These are phyloP conservation scores for Sanghuangporus weigelae DNA, from an alignment of 1,284 basidiomycete genomes.

Conservation along the genomic window DNA sequence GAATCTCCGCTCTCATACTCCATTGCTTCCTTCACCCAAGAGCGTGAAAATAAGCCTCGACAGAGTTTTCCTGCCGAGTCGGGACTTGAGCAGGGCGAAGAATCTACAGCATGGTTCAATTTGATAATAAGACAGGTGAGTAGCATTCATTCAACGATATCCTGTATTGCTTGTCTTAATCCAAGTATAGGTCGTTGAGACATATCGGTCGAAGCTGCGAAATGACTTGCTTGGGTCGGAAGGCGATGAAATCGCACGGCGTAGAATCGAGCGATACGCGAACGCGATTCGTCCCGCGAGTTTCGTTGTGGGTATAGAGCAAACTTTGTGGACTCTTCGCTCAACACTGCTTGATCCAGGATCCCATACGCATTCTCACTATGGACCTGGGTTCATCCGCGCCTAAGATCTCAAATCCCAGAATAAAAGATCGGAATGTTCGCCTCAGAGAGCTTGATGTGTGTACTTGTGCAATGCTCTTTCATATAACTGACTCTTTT, in stretches of 20 bases:
- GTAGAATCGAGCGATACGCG: conserved; percentile 62
- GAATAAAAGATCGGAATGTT: conserved; percentile 29
- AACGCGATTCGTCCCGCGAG: conserved; percentile 63
- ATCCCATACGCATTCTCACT: conserved; percentile 69
- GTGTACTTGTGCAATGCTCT: neutral
- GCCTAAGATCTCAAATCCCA: conserved; percentile 57
- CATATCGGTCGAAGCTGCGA: conserved; percentile 68
- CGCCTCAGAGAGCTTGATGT: conserved; percentile 1
- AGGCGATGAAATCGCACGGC: conserved; percentile 68
- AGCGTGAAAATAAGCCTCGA: conserved; percentile 18
- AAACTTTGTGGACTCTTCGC: neutral
- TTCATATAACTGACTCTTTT: neutral
- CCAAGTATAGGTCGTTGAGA: conserved; percentile 49
- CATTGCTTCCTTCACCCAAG: conserved; percentile 8
- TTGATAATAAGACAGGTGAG: conserved; percentile 58
- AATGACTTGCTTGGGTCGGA: conserved; percentile 54
- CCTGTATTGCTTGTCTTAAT: neutral
- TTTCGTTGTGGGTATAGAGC: conserved; percentile 51
- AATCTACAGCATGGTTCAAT: conserved; percentile 77
- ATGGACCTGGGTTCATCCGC: conserved; percentile 69
- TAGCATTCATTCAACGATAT: conserved; percentile 1
- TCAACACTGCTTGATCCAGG: conserved; percentile 36
- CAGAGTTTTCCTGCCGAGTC: conserved; percentile 21
- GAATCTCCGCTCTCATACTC: conserved; percentile 20
- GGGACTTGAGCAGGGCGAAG: conserved; percentile 25